A percentile compares a stretch with the other conserved stretches of the same genome.
These are phyloP conservation scores for Nakazawaea ishiwadae DNA, from an alignment of 805 yeast species.

Conservation along the genomic window DNA sequence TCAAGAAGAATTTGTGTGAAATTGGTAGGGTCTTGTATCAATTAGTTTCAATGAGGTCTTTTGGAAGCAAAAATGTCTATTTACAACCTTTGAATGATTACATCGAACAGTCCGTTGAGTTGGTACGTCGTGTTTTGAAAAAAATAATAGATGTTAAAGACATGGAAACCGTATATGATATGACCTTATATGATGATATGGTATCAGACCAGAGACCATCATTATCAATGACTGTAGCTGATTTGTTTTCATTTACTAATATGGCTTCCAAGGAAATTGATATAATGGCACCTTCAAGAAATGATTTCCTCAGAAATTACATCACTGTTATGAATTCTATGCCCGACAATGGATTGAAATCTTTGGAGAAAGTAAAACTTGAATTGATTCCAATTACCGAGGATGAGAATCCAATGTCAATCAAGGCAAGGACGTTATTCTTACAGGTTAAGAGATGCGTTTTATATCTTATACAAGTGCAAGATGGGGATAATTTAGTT, in stretches of 20 bases:
- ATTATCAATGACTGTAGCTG: constrained; percentile 38
- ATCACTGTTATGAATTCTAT: constrained; percentile 11
- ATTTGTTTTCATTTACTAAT: constrained; percentile 39
- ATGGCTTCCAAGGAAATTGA: constrained; percentile 38
- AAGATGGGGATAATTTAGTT: constrained; percentile 61
- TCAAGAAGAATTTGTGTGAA: constrained; percentile 47
- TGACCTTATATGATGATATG: constrained; percentile 68
- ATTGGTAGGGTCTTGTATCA: constrained; percentile 60
- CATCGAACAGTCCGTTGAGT: constrained; percentile 45
- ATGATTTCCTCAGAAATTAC: constrained; percentile 35
- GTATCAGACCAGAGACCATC: constrained; percentile 40
- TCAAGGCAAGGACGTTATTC: constrained; percentile 53
- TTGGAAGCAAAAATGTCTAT: constrained; percentile 56
- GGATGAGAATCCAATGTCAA: constrained; percentile 45
- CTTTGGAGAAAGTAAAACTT: constrained; percentile 3
- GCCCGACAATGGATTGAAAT: constrained; percentile 1
- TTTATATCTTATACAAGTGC: constrained; percentile 80
- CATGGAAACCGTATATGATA: constrained; percentile 54
- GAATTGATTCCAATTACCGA: constrained; percentile 31
- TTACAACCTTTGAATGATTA: constrained; percentile 79
- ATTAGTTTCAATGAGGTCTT: constrained; percentile 62
- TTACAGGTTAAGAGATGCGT: constrained; percentile 80
- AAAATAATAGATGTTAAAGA: constrained; percentile 49
- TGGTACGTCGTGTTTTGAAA: constrained; percentile 39
- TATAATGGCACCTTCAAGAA: constrained; percentile 37